phyloP scores from a whole-genome alignment of 2,329 filamentous ascomycete species.

The Akanthomyces uredinophilus region DNA sequence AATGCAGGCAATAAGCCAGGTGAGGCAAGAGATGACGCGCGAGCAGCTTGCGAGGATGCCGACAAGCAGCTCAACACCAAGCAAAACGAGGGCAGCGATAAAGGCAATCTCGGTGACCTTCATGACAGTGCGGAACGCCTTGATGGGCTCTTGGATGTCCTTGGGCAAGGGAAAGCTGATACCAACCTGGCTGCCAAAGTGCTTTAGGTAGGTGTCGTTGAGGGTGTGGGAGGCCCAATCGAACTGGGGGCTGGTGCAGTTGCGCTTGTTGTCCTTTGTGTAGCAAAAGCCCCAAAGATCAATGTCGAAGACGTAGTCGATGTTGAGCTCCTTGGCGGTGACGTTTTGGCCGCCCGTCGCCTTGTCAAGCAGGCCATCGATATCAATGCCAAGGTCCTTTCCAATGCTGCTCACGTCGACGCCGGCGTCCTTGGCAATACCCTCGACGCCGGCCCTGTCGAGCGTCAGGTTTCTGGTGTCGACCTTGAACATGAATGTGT shows the following conservation, averaged over 20 bases:
- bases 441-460: constrained; percentile 29
- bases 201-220: constrained; percentile 54
- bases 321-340: constrained; percentile 52
- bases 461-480: constrained; percentile 58
- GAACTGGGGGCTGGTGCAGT: constrained; percentile 67
- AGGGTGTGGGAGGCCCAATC: constrained; percentile 74
- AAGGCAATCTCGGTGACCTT: constrained; percentile 84
- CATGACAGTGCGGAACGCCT: constrained; percentile 66
- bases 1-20: constrained; percentile 68
- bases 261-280: constrained; percentile 46
- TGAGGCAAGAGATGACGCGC: constrained; percentile 74
- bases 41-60: constrained; percentile 82
- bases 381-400: constrained; percentile 21
- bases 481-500: constrained; percentile 54
- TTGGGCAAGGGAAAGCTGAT: constrained; percentile 61
- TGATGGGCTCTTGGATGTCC: constrained; percentile 61
- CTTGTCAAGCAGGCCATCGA: constrained; percentile 19
- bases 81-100: constrained; percentile 64
- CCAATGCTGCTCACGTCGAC: constrained; percentile 19
- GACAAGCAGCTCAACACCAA: constrained; percentile 66
- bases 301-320: constrained; percentile 75
- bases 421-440: constrained; percentile 20
- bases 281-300: constrained; percentile 85
- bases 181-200: constrained; percentile 43
- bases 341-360: constrained; percentile 39